These are phyloP conservation scores for Penicillium sp. DNA, from an alignment of 2,329 filamentous ascomycete species.

Conservation along the genomic window DNA sequence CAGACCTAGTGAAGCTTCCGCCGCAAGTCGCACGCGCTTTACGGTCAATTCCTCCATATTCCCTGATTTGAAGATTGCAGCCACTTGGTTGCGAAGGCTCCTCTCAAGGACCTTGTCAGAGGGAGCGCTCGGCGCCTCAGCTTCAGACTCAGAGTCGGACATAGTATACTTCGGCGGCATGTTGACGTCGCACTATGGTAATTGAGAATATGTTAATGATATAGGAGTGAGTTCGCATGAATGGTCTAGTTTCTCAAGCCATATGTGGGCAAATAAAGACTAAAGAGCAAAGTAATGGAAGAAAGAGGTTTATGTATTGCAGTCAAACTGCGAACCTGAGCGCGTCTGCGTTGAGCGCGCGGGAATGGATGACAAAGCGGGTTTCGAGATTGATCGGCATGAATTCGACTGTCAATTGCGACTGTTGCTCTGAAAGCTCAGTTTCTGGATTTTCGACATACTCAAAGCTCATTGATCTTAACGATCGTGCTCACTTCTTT, in stretches of 20 bases:
- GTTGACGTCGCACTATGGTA: neutral
- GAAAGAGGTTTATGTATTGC: neutral
- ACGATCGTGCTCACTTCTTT: neutral
- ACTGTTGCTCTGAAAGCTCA: neutral
- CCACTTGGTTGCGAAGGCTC: slow-evolving; percentile 40
- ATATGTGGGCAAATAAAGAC: neutral
- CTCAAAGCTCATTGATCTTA: neutral
- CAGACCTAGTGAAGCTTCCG: slow-evolving; percentile 53
- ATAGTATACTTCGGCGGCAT: slow-evolving; percentile 35
- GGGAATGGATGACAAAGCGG: slow-evolving; percentile 18
- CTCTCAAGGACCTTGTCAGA: slow-evolving; percentile 39
- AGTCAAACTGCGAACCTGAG: neutral
- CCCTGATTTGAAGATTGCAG: slow-evolving; percentile 34
- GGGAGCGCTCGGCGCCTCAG: slow-evolving; percentile 19
- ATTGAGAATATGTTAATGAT: neutral
- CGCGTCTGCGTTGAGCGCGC: slow-evolving; percentile 1
- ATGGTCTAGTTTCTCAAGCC: fast-evolving
- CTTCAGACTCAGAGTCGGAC: slow-evolving; percentile 31
- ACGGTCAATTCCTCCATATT: slow-evolving; percentile 56
- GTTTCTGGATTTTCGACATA: neutral
- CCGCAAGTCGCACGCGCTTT: slow-evolving; percentile 54
- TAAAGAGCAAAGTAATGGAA: neutral
- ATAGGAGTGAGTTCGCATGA: neutral
- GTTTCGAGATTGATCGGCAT: slow-evolving; percentile 4
- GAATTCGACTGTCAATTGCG: neutral